Evolutionary conservation across 2,329 filamentous ascomycete genomes (phyloP), one percentile per base, ranked within the genome.

Genomic region (Aspergillus quadrilineatus): DNA sequence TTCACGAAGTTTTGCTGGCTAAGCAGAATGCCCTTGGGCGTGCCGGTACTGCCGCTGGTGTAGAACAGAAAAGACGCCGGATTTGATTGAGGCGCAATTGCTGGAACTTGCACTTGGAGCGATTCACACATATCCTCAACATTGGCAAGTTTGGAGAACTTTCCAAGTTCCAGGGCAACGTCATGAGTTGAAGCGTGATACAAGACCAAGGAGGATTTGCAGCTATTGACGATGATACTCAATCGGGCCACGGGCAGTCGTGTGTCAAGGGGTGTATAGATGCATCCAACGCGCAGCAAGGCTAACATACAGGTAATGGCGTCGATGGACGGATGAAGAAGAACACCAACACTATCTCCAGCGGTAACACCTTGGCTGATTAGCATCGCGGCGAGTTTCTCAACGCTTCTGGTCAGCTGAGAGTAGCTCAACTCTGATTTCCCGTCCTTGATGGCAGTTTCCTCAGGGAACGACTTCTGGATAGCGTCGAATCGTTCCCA

Each of bases 251-350:
- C 49, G 0, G 67, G 63, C 6, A 61, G 65, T 10, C 65, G 63
- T 3, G 61, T 58, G 51, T 75, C 73, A 8, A 76, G 48, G 0
- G 73, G 73, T 5, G 74, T 51, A 48, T 74, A 76, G 3, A 65
- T 57, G 6, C 64, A 70, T 3, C 72, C 71, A 22, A 69, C 56
- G 1, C 65, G 60, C 44, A 70, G 48, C 17, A 74, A 67, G 4
- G 70, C 73, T 3, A 76, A 60, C 45, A 73, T 56, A 6, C 68
- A 71, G 39, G 63, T 66, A 28, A 70, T 63, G 63, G 63, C 67
- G 36, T 67, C 60, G 6, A 53, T 28, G 28, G 55, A 41, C 2
- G 50, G 45, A 6, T 58, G 37, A 6, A 32, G 28, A 29, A 51
- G 49, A 7, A 58, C 42, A 4, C 12, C 41, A 1, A 58, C 37